A percentile compares a stretch with the other conserved stretches of the same genome.
Conservation (phyloP, 2,329 filamentous ascomycete species). For the Aaosphaeria arxii region DNA sequence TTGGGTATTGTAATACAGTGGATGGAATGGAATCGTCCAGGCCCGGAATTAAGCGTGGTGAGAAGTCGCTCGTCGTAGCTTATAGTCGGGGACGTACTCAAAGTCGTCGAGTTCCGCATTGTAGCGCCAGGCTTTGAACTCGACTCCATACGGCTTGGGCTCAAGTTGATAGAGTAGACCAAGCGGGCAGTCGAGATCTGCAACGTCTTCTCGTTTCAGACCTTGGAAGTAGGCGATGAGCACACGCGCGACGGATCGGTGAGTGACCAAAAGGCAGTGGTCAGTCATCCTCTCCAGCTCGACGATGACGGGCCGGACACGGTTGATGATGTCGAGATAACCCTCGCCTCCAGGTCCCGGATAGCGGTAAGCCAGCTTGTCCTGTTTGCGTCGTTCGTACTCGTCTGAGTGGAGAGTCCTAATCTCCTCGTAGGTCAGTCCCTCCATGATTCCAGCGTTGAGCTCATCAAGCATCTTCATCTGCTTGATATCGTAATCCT, state of each 20-base stretch:
- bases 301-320: slow-evolving; percentile 89
- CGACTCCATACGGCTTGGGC: slow-evolving; percentile 95
- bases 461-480: slow-evolving; percentile 98
- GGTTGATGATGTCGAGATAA: slow-evolving; percentile 95
- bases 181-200: slow-evolving; percentile 88
- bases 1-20: no score
- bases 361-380: slow-evolving; percentile 96
- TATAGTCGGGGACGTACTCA: slow-evolving; percentile 80
- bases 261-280: slow-evolving; percentile 87
- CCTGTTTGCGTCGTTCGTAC: slow-evolving; percentile 71
- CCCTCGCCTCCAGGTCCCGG: slow-evolving; percentile 94
- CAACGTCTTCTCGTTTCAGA: slow-evolving; percentile 83
- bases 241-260: slow-evolving; percentile 88
- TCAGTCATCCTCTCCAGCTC: slow-evolving; percentile 97
- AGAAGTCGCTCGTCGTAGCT: slow-evolving; percentile 58
- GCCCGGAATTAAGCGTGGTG: no score
- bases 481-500: slow-evolving; percentile 90
- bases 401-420: slow-evolving; percentile 74
- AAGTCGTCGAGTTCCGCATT: slow-evolving; percentile 77
- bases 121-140: slow-evolving; percentile 94
- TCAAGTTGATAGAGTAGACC: slow-evolving; percentile 94
- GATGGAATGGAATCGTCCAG: no score
- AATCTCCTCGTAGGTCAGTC: slow-evolving; percentile 92
- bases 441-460: slow-evolving; percentile 89
- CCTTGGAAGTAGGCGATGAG: slow-evolving; percentile 97